These are phyloP conservation scores for Peronospora destructor DNA, from an alignment of 352 stramenopile species.

Conservation along the genomic window DNA sequence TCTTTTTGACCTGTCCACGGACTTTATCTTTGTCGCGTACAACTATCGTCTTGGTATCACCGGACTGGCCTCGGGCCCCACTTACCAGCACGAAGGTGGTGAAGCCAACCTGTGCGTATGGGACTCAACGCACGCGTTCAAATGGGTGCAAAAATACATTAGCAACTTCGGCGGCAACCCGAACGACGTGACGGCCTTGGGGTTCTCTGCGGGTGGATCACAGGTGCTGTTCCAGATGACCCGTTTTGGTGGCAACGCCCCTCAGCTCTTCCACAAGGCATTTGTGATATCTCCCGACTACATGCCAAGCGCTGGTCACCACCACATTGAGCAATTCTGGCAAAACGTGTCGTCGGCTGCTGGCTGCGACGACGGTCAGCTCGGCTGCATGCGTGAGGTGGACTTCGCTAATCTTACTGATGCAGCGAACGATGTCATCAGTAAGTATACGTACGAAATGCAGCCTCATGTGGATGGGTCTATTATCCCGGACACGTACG, in stretches of 20 bases:
- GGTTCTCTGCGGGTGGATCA: constrained; percentile 25
- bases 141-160: constrained; percentile 38
- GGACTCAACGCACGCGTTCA: constrained; percentile 26
- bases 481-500: constrained; percentile 25
- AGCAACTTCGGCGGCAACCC: constrained; percentile 34
- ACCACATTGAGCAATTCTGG: constrained; percentile 26
- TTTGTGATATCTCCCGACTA: constrained; percentile 25
- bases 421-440: constrained; percentile 8
- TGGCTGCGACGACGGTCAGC: constrained; percentile 15
- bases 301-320: constrained; percentile 16
- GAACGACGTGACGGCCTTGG: constrained; percentile 29
- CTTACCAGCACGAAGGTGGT: constrained; percentile 29
- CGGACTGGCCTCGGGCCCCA: constrained; percentile 15
- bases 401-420: constrained; percentile 8
- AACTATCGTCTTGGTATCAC: constrained; percentile 36
- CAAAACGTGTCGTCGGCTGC: constrained; percentile 20
- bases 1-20: constrained; percentile 20
- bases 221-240: constrained; percentile 28
- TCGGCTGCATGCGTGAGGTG: constrained; percentile 25
- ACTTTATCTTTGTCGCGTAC: constrained; percentile 33
- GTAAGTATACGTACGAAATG: constrained; percentile 20
- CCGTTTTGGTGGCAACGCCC: constrained; percentile 19
- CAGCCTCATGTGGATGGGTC: constrained; percentile 24
- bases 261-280: constrained; percentile 24
- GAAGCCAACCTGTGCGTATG: constrained; percentile 21